These are phyloP conservation scores for Epichloe typhina DNA, from an alignment of 2,329 filamentous ascomycete species.

Conservation along the genomic window DNA sequence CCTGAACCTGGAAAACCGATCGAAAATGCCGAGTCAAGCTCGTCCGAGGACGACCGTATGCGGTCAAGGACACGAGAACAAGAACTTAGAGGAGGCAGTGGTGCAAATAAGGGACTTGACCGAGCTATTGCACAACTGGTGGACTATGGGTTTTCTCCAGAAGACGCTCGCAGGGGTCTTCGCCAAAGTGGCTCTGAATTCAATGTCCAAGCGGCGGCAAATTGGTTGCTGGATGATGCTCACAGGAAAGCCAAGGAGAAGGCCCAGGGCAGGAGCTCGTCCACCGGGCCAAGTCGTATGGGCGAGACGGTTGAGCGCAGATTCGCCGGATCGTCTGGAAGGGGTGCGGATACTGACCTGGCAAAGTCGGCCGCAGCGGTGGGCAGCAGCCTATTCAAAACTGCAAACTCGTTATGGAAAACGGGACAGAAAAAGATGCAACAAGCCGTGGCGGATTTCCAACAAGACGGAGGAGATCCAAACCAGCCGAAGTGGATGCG, in stretches of 20 bases:
- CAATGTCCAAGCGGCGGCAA: constrained; percentile 76
- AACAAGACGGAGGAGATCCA: constrained; percentile 50
- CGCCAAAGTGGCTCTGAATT: constrained; percentile 65
- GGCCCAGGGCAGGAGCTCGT: constrained; percentile 37
- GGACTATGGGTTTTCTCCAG: constrained; percentile 84
- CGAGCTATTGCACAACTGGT: constrained; percentile 76
- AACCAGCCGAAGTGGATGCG: constrained; percentile 94
- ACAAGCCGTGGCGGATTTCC: constrained; percentile 80
- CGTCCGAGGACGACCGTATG: constrained; percentile 27
- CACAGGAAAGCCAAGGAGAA: constrained; percentile 73
- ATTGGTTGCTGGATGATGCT: constrained; percentile 82
- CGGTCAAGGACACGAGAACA: constrained; percentile 8
- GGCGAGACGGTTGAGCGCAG: constrained; percentile 14
- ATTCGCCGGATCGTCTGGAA: constrained; percentile 31
- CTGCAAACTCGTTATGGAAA: constrained; percentile 91
- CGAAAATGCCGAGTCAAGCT: constrained; percentile 33
- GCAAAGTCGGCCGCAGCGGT: constrained; percentile 71
- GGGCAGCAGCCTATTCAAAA: constrained; percentile 77
- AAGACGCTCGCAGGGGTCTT: constrained; percentile 70
- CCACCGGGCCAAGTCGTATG: neutral
- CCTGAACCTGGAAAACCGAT: constrained; percentile 43
- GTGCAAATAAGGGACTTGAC: constrained; percentile 40
- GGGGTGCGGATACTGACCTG: constrained; percentile 54
- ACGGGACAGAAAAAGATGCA: constrained; percentile 85
- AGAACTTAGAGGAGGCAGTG: constrained; percentile 12